Evolutionary conservation across 139 green algal genomes (phyloP).

Genomic region (Nannochloris sp.): DNA sequence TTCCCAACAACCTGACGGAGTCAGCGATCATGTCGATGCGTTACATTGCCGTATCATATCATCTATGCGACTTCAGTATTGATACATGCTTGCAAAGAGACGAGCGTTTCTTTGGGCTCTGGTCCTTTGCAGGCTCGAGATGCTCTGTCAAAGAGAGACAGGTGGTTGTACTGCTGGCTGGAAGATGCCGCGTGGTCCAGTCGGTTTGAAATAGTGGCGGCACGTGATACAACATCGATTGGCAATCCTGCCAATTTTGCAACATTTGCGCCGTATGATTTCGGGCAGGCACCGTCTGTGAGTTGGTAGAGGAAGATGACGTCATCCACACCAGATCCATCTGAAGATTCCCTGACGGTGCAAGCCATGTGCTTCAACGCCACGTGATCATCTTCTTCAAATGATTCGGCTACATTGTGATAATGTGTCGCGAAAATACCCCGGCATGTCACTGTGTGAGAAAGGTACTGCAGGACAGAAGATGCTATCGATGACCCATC

Average conservation of each 20-base stretch:
- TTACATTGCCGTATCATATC: too few relatives aligned
- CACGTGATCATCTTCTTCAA: conserved; percentile 45
- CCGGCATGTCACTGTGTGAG: conserved; percentile 40
- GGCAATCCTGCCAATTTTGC: conserved; percentile 87
- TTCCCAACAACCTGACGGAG: too few relatives aligned
- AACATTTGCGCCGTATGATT: conserved; percentile 92
- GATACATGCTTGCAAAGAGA: too few relatives aligned
- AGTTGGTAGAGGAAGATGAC: conserved; percentile 94
- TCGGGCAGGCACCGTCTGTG: conserved; percentile 69
- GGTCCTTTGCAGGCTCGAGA: too few relatives aligned
- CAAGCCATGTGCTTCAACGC: conserved; percentile 84
- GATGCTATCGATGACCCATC: conserved; percentile 91
- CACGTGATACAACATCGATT: conserved; percentile 44
- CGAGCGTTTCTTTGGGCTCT: too few relatives aligned
- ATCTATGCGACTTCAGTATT: too few relatives aligned
- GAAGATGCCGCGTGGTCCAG: background rate
- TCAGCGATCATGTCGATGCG: too few relatives aligned
- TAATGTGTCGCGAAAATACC: conserved; percentile 98
- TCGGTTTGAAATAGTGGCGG: conserved; percentile 3
- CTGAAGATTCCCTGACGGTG: conserved; percentile 33
- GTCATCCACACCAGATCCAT: conserved; percentile 31
- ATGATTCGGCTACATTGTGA: conserved; percentile 60
- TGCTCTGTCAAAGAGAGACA: too few relatives aligned
- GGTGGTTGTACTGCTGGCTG: too few relatives aligned
- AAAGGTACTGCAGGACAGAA: conserved; percentile 80